These are phyloP conservation scores for Plasmodium gallinaceum DNA, from an alignment of 169 alveolate species.

Conservation along the genomic window DNA sequence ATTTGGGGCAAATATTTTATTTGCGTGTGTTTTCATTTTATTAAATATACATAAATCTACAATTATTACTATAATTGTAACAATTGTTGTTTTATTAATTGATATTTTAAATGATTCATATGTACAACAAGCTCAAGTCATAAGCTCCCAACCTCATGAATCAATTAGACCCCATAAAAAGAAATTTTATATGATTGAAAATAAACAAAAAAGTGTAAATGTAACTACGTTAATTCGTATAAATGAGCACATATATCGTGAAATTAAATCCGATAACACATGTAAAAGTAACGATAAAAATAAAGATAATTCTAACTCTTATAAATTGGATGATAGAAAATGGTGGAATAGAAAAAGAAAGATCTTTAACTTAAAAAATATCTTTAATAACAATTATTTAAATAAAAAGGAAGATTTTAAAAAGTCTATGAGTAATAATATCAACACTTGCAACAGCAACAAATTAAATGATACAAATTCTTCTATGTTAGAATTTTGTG, in stretches of 20 bases:
- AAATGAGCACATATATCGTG: conserved; percentile 71
- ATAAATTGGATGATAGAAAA: conserved; percentile 2
- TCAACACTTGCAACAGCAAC: conserved; percentile 9
- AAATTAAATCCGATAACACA: conserved; percentile 1
- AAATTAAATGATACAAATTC: neutral
- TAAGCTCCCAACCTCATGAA: neutral
- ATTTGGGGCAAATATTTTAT: conserved; percentile 36
- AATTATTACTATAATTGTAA: conserved; percentile 41
- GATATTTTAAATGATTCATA: conserved; percentile 72
- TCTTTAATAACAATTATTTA: conserved; percentile 22
- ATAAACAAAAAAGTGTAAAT: conserved; percentile 51
- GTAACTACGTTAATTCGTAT: conserved; percentile 22
- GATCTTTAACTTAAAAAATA: conserved; percentile 39
- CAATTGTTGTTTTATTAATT: conserved; percentile 39
- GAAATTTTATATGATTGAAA: conserved; percentile 58
- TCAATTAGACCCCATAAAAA: conserved; percentile 21
- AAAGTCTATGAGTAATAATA: neutral
- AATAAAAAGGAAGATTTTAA: conserved; percentile 9
- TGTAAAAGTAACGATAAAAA: neutral
- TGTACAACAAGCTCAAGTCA: conserved; percentile 32
- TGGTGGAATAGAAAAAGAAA: conserved; percentile 6
- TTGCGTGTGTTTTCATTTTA: conserved; percentile 48
- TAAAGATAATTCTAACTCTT: neutral
- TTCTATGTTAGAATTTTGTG: conserved; percentile 48
- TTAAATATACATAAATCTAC: conserved; percentile 47